phyloP scores from a whole-genome alignment of 164 flowering plant species.

The Berberis thunbergii region DNA sequence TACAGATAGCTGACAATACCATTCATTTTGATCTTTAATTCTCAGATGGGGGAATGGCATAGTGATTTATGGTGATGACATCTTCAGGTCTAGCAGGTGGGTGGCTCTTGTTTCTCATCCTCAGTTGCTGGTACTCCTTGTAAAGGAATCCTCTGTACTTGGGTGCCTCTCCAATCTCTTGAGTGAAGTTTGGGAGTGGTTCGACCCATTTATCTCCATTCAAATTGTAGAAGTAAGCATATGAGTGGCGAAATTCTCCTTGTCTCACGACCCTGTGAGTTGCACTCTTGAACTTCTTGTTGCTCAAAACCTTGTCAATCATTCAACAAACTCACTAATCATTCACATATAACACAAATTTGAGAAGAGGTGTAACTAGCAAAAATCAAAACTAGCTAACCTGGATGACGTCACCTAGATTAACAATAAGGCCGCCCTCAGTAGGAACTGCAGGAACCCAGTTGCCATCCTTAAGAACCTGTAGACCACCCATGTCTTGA shows the following conservation, averaged over 20 bases:
- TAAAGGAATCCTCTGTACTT: slow-evolving; percentile 42
- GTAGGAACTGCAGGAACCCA: slow-evolving; percentile 40
- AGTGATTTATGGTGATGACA: slow-evolving; percentile 35
- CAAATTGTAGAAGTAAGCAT: slow-evolving; percentile 37
- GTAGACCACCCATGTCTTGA: slow-evolving; percentile 45
- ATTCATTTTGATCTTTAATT: too few species aligned
- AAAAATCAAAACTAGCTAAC: slow-evolving; percentile 7
- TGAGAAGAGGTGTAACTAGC: not conserved
- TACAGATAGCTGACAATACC: too few species aligned
- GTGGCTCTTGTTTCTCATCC: slow-evolving; percentile 46
- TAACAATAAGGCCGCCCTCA: slow-evolving; percentile 29
- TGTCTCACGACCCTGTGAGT: slow-evolving; percentile 43
- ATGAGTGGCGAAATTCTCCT: slow-evolving; percentile 31
- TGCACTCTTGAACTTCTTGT: slow-evolving; percentile 41
- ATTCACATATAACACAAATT: not conserved
- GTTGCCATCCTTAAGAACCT: slow-evolving; percentile 31
- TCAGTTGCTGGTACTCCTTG: slow-evolving; percentile 38
- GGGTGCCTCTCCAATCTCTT: slow-evolving; percentile 28
- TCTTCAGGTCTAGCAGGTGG: slow-evolving; percentile 43
- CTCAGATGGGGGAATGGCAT: slow-evolving; percentile 16
- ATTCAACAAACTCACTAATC: not conserved
- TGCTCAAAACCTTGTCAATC: slow-evolving; percentile 32
- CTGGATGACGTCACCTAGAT: slow-evolving; percentile 37
- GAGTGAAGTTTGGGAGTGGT: slow-evolving; percentile 25
- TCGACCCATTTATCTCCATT: slow-evolving; percentile 43